phyloP scores from a whole-genome alignment of 257 asterid species.

The Handroanthus guayacan region DNA sequence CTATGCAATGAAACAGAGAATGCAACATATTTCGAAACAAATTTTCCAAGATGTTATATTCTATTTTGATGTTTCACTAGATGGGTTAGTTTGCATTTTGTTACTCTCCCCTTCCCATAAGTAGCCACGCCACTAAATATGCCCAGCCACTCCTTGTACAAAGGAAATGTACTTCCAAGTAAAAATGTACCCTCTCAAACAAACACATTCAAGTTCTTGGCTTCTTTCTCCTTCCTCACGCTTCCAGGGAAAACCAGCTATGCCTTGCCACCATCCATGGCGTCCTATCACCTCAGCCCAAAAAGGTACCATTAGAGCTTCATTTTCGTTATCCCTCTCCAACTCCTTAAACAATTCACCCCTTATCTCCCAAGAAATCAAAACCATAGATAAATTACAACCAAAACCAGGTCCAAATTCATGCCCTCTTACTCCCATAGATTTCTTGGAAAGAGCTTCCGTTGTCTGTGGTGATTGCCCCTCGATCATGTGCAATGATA shows the following conservation, averaged over 20 bases:
- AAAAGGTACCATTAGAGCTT: not conserved
- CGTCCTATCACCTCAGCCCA: not conserved
- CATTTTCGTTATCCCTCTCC: constrained; percentile 26
- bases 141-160: not conserved
- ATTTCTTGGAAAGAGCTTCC: constrained; percentile 54
- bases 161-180: not conserved
- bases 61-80: not conserved
- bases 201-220: constrained; percentile 12
- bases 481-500: constrained; percentile 48
- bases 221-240: constrained; percentile 9
- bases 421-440: constrained; percentile 51
- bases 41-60: too few relatives aligned
- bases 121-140: not conserved
- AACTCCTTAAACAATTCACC: constrained; percentile 9
- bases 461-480: constrained; percentile 51
- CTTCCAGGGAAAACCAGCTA: constrained; percentile 14
- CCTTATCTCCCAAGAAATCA: not conserved
- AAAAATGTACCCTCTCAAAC: constrained; percentile 37
- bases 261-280: constrained; percentile 16
- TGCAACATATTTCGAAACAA: too few relatives aligned
- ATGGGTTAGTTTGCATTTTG: not conserved
- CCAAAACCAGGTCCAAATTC: constrained; percentile 40
- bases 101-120: not conserved
- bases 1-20: too few relatives aligned
- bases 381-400: not conserved